phyloP scores from a whole-genome alignment of 495 filamentous ascomycete species.

The Penicillium arizonense region DNA sequence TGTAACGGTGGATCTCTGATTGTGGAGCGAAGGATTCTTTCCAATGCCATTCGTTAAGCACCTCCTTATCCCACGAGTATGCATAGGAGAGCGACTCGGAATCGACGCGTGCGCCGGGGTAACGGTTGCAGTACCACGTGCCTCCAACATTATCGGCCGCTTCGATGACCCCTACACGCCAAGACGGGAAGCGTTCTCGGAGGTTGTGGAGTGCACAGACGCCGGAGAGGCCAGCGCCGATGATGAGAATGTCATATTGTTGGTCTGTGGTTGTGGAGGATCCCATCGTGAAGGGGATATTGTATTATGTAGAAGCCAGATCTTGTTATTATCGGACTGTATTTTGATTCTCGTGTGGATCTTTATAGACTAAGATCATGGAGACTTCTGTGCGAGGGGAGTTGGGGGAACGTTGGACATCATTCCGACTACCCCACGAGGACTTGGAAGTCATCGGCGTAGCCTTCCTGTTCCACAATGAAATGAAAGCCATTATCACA shows the following conservation, averaged over 20 bases:
- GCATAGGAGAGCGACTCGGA: slow-evolving; percentile 24
- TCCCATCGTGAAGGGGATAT: not conserved
- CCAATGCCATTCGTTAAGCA: slow-evolving; percentile 27
- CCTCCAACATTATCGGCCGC: slow-evolving; percentile 48
- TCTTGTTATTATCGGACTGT: not conserved
- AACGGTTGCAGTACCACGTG: slow-evolving; percentile 46
- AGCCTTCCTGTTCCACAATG: not conserved
- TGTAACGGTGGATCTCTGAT: slow-evolving; percentile 26
- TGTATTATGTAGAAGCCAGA: not conserved
- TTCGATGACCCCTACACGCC: slow-evolving; percentile 42
- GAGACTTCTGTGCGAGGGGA: not conserved
- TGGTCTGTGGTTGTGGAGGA: slow-evolving; percentile 1
- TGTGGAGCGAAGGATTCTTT: slow-evolving; percentile 20
- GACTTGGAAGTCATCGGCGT: not conserved
- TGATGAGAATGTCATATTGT: slow-evolving; percentile 43
- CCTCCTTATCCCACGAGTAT: slow-evolving; percentile 26
- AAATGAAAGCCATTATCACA: not conserved
- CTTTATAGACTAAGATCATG: not conserved
- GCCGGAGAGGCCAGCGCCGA: slow-evolving; percentile 53
- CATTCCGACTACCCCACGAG: not conserved
- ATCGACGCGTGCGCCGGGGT: slow-evolving; percentile 30
- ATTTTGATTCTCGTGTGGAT: not conserved
- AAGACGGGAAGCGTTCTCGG: slow-evolving; percentile 38
- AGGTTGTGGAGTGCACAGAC: slow-evolving; percentile 42
- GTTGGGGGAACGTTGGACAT: not conserved